Evolutionary conservation across 2,329 filamentous ascomycete species (phyloP).

Genomic region (Stachybotrys echinatus): DNA sequence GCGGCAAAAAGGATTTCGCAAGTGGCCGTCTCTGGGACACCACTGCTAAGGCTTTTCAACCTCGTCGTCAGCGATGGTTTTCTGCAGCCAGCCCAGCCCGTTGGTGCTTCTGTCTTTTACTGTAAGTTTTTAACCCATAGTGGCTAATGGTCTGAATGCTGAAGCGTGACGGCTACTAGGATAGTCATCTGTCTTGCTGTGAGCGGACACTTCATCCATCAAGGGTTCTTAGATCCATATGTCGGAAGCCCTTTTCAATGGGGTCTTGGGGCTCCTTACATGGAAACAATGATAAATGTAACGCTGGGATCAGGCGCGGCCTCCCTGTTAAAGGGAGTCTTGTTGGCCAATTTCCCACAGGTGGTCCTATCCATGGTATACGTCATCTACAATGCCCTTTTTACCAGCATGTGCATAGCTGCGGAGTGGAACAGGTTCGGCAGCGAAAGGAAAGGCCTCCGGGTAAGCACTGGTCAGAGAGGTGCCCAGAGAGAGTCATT

Average conservation of each 20-base stretch:
- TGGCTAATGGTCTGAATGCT: too few species aligned
- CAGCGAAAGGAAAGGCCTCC: neutral
- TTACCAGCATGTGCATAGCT: neutral
- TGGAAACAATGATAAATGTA: neutral
- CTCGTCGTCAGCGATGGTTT: neutral
- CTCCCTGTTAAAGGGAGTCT: neutral
- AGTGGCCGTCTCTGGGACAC: neutral
- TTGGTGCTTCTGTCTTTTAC: neutral
- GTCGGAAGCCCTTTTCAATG: neutral
- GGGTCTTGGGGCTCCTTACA: neutral
- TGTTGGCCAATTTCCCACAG: neutral
- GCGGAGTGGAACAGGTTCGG: neutral
- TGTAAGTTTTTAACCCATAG: neutral
- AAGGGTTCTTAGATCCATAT: too few species aligned
- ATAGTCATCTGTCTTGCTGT: too few species aligned
- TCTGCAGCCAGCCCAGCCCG: neutral
- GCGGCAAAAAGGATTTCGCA: neutral
- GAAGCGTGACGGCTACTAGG: too few species aligned
- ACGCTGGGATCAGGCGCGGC: neutral
- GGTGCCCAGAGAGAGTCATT: constrained; percentile 10
- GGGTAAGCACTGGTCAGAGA: constrained; percentile 10
- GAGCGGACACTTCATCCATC: too few species aligned
- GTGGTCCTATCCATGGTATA: neutral
- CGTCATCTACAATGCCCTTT: neutral
- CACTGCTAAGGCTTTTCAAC: neutral